Evolutionary conservation across 768 basidiomycete species (phyloP).

Genomic region (Tricholoma sp.): DNA sequence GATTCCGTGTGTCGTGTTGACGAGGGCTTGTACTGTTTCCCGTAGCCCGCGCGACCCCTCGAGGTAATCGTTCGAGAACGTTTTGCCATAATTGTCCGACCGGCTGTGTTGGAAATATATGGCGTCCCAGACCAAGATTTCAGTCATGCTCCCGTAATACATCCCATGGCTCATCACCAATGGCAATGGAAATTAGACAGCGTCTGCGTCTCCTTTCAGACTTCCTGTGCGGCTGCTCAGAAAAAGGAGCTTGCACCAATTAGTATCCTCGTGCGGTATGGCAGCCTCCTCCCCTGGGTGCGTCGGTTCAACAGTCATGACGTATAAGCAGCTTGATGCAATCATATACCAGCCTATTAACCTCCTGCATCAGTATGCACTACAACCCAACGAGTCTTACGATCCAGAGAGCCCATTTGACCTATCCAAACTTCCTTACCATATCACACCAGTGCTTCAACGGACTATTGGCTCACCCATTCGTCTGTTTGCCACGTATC

Average conservation of each 20-base stretch:
- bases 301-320: conserved; percentile 6
- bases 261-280: conserved; percentile 54
- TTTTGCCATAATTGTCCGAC: conserved; percentile 42
- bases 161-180: conserved; percentile 40
- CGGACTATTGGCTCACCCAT: conserved; percentile 50
- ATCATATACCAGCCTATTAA: conserved; percentile 46
- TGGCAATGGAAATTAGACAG: conserved; percentile 59
- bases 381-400: conserved; percentile 41
- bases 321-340: not conserved
- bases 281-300: conserved; percentile 54
- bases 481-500: conserved; percentile 48
- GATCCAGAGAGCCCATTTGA: conserved; percentile 17
- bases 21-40: not conserved
- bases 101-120: conserved; percentile 39
- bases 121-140: conserved; percentile 23
- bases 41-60: conserved; percentile 33
- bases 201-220: conserved; percentile 34
- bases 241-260: conserved; percentile 26
- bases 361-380: conserved; percentile 55
- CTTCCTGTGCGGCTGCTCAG: conserved; percentile 14
- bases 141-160: conserved; percentile 21
- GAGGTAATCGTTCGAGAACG: conserved; percentile 38
- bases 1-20: not conserved
- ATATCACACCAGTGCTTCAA: conserved; percentile 27
- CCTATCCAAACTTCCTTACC: conserved; percentile 41